Conservation (phyloP, 768 basidiomycete genomes). For the Xerocomellus amylosporus region DNA sequence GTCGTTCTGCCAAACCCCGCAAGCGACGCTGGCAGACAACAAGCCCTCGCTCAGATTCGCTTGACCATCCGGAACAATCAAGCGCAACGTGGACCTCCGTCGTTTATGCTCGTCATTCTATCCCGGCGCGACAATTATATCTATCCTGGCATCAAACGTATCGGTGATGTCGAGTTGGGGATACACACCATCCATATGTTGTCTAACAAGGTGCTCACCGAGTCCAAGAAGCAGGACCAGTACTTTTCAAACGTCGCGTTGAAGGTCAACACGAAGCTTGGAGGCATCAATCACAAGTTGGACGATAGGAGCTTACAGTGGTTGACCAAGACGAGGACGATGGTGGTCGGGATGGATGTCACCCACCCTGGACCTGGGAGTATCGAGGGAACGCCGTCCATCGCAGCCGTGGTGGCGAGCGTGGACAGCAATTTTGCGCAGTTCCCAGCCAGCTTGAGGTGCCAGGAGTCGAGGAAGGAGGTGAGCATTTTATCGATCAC, state of each 20-base stretch:
- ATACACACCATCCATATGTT: conserved; percentile 76
- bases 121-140: conserved; percentile 68
- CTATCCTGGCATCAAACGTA: conserved; percentile 77
- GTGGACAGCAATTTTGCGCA: conserved; percentile 68
- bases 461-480: conserved; percentile 48
- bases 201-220: conserved; percentile 54
- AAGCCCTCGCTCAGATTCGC: conserved; percentile 43
- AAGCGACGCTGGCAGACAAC: conserved; percentile 35
- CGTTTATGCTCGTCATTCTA: conserved; percentile 69
- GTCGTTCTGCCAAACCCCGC: conserved; percentile 1
- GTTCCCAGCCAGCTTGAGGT: conserved; percentile 69
- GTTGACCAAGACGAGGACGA: conserved; percentile 66
- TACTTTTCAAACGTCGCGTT: conserved; percentile 81
- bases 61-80: conserved; percentile 36
- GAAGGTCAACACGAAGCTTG: conserved; percentile 81
- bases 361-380: conserved; percentile 75
- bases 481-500: conserved; percentile 7
- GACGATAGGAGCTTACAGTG: conserved; percentile 56
- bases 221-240: conserved; percentile 62
- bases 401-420: conserved; percentile 81
- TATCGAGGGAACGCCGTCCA: conserved; percentile 70
- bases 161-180: conserved; percentile 73
- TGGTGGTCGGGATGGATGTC: conserved; percentile 85
- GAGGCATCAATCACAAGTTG: conserved; percentile 77
- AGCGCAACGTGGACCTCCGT: conserved; percentile 39